phyloP scores from a whole-genome alignment of 176 grass and related monocot species.

The Oryza glumipatula region DNA sequence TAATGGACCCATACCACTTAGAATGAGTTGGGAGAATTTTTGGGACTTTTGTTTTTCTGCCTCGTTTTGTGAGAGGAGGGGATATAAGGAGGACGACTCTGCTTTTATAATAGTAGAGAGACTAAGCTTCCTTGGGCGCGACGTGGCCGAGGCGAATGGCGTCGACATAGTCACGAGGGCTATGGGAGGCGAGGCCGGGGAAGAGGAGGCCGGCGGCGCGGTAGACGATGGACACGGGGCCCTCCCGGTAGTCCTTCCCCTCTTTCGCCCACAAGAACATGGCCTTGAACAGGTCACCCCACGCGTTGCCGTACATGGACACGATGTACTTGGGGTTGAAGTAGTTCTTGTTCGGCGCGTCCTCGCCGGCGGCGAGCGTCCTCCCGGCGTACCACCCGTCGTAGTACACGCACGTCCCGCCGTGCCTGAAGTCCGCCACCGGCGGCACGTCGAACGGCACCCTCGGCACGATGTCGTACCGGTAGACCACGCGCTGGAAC shows the following conservation, averaged over 20 bases:
- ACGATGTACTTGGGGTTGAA: slow-evolving; percentile 51
- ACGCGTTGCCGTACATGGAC: slow-evolving; percentile 52
- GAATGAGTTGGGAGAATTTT: too few relatives aligned
- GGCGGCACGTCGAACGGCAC: slow-evolving; percentile 65
- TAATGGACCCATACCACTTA: too few relatives aligned
- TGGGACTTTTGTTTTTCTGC: too few relatives aligned
- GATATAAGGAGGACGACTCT: too few relatives aligned
- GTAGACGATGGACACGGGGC: slow-evolving; percentile 51
- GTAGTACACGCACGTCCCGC: slow-evolving; percentile 64
- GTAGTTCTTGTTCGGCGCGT: slow-evolving; percentile 76
- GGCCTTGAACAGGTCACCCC: slow-evolving; percentile 64
- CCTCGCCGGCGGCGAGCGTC: slow-evolving; percentile 46
- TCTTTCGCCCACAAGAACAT: slow-evolving; percentile 40
- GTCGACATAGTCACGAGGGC: slow-evolving; percentile 75
- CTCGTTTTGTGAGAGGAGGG: too few relatives aligned
- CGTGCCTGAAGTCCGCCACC: slow-evolving; percentile 50
- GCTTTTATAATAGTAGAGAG: too few relatives aligned
- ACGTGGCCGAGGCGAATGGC: slow-evolving; percentile 49
- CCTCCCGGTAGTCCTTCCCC: slow-evolving; percentile 67
- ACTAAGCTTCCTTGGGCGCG: slow-evolving; percentile 7
- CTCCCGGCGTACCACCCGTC: slow-evolving; percentile 64
- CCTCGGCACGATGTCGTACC: slow-evolving; percentile 73
- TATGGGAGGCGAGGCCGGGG: slow-evolving; percentile 72
- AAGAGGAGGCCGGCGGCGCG: slow-evolving; percentile 44
- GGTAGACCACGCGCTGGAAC: slow-evolving; percentile 68